Percentiles rank a stretch among this genome's conserved stretches.
These are phyloP conservation scores for Penicillium verrucosum DNA, from an alignment of 2,329 filamentous ascomycete genomes.

Conservation along the genomic window DNA sequence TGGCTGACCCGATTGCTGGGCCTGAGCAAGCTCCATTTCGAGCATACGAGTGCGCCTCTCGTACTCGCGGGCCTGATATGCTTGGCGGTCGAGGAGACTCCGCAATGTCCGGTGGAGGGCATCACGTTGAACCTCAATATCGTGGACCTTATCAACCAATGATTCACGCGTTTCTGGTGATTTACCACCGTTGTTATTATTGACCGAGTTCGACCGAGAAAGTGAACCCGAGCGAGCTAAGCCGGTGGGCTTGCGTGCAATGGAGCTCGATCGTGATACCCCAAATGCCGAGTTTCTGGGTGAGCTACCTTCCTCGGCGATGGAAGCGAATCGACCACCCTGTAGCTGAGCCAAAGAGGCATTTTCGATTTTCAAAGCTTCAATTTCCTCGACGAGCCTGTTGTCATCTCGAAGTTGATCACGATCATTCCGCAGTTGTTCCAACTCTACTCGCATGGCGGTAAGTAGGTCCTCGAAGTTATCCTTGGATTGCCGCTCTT, in stretches of 20 bases:
- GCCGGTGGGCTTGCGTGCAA: constrained; percentile 53
- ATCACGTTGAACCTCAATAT: constrained; percentile 90
- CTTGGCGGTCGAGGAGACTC: constrained; percentile 79
- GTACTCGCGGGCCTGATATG: constrained; percentile 78
- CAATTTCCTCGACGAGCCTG: constrained; percentile 76
- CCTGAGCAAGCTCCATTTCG: constrained; percentile 73
- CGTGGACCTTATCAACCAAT: constrained; percentile 76
- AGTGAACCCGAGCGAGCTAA: constrained; percentile 49
- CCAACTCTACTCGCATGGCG: constrained; percentile 77
- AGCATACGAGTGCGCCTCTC: constrained; percentile 74
- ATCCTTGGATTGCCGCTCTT: constrained; percentile 82
- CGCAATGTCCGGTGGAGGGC: constrained; percentile 84
- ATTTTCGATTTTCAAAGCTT: constrained; percentile 57
- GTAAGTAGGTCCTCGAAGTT: constrained; percentile 91
- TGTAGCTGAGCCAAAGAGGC: constrained; percentile 48
- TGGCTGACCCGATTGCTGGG: constrained; percentile 63
- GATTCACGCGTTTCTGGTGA: constrained; percentile 63
- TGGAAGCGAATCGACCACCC: constrained; percentile 54
- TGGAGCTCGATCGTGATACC: constrained; percentile 64
- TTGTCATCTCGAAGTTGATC: constrained; percentile 81
- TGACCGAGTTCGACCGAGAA: constrained; percentile 57
- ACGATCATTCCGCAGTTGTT: constrained; percentile 78
- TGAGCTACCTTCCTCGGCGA: constrained; percentile 56
- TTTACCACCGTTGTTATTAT: constrained; percentile 39
- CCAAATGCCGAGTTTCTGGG: constrained; percentile 49